A percentile compares a stretch with the other conserved stretches of the same genome.
These are phyloP conservation scores for Hibiscus trionum DNA, from an alignment of 345 rosid species.

Conservation along the genomic window DNA sequence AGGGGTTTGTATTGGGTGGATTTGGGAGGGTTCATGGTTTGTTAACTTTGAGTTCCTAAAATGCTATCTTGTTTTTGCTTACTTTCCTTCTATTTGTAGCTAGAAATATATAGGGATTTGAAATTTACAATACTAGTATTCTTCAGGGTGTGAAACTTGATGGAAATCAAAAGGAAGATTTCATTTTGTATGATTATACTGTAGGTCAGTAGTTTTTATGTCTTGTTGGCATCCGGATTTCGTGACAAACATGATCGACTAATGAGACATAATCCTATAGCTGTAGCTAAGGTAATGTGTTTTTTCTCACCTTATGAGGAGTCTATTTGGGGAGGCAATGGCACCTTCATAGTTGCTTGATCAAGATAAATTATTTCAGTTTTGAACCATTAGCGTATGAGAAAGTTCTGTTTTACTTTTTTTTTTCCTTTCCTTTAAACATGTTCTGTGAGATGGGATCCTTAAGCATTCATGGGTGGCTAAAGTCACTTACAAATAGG, in stretches of 20 bases:
- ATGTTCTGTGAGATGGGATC: not conserved
- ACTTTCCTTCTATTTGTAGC: not conserved
- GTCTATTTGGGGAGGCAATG: not conserved
- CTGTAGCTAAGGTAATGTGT: not conserved
- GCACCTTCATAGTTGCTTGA: not conserved
- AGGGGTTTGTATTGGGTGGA: not conserved
- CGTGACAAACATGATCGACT: not conserved
- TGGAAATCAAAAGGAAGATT: not conserved
- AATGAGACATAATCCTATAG: not conserved
- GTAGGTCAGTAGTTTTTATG: not conserved
- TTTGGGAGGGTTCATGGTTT: too few species aligned
- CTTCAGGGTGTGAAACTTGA: not conserved
- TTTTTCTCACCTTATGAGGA: not conserved
- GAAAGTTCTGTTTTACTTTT: not conserved
- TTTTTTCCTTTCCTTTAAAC: not conserved
- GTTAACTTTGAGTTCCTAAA: not conserved
- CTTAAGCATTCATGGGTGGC: too few species aligned
- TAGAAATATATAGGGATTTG: not conserved
- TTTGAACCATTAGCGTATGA: not conserved
- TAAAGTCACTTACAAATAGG: not conserved
- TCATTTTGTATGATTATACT: not conserved
- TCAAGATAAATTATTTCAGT: not conserved
- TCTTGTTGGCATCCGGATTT: not conserved
- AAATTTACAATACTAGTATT: not conserved
- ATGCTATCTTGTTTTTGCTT: not conserved